Conservation (phyloP, 179 eudicot species). For the Beta corolliflora region DNA sequence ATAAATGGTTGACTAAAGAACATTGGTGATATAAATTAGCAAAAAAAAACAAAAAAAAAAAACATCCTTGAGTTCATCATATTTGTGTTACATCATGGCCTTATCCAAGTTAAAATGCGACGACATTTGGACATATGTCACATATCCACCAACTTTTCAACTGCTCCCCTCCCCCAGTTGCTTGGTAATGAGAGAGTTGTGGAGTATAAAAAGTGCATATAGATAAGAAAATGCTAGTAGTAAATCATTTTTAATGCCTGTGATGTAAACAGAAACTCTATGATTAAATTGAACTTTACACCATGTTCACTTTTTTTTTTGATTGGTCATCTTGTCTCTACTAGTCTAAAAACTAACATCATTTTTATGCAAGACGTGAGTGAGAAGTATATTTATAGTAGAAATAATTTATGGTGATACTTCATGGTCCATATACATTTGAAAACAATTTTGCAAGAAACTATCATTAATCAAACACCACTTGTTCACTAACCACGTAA, state of each 20-base stretch:
- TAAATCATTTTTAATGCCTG: neutral
- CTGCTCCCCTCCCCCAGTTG: neutral
- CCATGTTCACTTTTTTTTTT: neutral
- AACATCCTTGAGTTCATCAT: neutral
- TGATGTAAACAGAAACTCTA: neutral
- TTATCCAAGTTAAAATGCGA: conserved; percentile 21
- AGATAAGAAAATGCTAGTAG: neutral
- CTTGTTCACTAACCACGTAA: conserved; percentile 7
- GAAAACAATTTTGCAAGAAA: neutral
- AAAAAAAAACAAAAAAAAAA: neutral
- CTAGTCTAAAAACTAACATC: neutral
- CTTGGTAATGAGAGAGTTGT: neutral
- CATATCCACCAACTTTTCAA: neutral
- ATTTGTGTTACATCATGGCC: conserved; percentile 1
- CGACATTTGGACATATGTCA: neutral
- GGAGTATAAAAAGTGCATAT: neutral
- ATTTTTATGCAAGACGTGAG: neutral
- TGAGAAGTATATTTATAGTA: neutral
- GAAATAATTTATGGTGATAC: neutral
- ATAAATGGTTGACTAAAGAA: too few relatives aligned
- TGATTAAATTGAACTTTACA: conserved; percentile 17
- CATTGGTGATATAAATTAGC: neutral
- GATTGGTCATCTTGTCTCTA: conserved; percentile 11
- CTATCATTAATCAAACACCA: neutral
- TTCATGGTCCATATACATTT: neutral